Percentiles rank a stretch among this genome's conserved stretches.
Evolutionary conservation across 208 protist species (phyloP).

Genomic region (Trypanosoma lewisi): DNA sequence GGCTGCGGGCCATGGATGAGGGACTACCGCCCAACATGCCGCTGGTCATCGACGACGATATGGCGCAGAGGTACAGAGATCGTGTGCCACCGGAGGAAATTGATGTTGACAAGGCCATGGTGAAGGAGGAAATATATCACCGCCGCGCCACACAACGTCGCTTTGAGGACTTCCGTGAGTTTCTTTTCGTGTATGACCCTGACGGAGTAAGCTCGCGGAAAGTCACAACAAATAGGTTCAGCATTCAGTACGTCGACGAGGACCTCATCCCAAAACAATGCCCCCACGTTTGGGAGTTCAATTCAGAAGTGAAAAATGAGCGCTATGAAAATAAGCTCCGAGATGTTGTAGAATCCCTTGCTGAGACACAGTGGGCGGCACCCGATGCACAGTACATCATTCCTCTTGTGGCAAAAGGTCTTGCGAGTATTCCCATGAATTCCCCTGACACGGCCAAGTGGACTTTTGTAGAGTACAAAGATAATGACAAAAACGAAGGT

Average conservation of each 20-base stretch:
- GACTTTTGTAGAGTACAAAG: slow-evolving; percentile 79
- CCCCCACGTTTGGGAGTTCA: slow-evolving; percentile 50
- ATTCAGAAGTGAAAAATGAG: slow-evolving; percentile 48
- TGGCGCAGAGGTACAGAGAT: slow-evolving; percentile 39
- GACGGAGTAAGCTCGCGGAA: slow-evolving; percentile 55
- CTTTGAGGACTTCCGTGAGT: slow-evolving; percentile 79
- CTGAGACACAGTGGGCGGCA: slow-evolving; percentile 39
- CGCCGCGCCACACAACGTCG: slow-evolving; percentile 65
- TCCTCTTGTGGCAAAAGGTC: slow-evolving; percentile 54
- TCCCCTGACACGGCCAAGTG: slow-evolving; percentile 73
- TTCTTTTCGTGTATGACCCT: slow-evolving; percentile 73
- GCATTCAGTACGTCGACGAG: slow-evolving; percentile 66
- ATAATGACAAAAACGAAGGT: slow-evolving; percentile 22
- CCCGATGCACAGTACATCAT: slow-evolving; percentile 57
- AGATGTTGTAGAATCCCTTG: slow-evolving; percentile 33
- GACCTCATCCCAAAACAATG: slow-evolving; percentile 58
- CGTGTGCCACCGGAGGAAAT: slow-evolving; percentile 34
- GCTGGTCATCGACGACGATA: slow-evolving; percentile 43
- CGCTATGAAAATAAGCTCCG: slow-evolving; percentile 41
- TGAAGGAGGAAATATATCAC: slow-evolving; percentile 52
- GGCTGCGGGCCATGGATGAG: slow-evolving; percentile 62
- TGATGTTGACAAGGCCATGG: slow-evolving; percentile 43
- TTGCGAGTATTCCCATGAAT: slow-evolving; percentile 51
- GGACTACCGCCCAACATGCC: slow-evolving; percentile 67
- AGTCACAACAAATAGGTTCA: slow-evolving; percentile 53